Evolutionary conservation across 225 moss, liverwort and hornwort species (phyloP).

Genomic region (Sphagnum contortum): DNA sequence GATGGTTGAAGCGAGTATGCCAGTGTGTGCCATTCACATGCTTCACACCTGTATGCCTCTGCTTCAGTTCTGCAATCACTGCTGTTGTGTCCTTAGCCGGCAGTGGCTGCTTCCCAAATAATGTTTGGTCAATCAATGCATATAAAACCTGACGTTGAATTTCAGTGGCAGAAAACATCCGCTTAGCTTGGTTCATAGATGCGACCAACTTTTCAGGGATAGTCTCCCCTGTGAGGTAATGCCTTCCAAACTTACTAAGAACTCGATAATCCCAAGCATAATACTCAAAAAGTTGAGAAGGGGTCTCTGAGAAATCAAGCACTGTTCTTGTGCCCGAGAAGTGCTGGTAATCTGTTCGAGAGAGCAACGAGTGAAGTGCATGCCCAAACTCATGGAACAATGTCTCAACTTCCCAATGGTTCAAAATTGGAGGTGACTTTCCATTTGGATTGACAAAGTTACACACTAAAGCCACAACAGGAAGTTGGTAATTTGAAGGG

Average conservation of each 20-base stretch:
- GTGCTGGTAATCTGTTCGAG: slow-evolving; percentile 97
- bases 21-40: slow-evolving; percentile 99
- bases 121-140: slow-evolving; percentile 88
- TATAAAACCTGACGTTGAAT: slow-evolving; percentile 98
- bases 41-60: slow-evolving; percentile 68
- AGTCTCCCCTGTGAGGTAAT: slow-evolving; percentile 81
- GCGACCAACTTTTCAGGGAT: slow-evolving; percentile 98
- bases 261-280: slow-evolving; percentile 99
- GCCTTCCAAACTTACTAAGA: slow-evolving; percentile 83
- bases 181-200: slow-evolving; percentile 83
- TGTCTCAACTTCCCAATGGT: slow-evolving; percentile 97
- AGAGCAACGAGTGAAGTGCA: slow-evolving; percentile 91
- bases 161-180: slow-evolving; percentile 79
- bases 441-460: slow-evolving; percentile 75
- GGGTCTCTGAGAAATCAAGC: slow-evolving; percentile 92
- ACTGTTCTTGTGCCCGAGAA: slow-evolving; percentile 97
- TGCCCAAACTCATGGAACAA: slow-evolving; percentile 98
- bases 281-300: slow-evolving; percentile 93
- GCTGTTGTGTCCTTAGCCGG: slow-evolving; percentile 84
- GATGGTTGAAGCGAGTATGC: slow-evolving; percentile 95
- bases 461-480: slow-evolving; percentile 95
- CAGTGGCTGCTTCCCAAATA: slow-evolving; percentile 86
- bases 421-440: slow-evolving; percentile 63
- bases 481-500: slow-evolving; percentile 81
- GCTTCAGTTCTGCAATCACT: slow-evolving; percentile 79